A percentile compares a stretch with the other conserved stretches of the same genome.
Conservation (phyloP, 805 yeast genomes). For the Danielozyma ontarioensis region DNA sequence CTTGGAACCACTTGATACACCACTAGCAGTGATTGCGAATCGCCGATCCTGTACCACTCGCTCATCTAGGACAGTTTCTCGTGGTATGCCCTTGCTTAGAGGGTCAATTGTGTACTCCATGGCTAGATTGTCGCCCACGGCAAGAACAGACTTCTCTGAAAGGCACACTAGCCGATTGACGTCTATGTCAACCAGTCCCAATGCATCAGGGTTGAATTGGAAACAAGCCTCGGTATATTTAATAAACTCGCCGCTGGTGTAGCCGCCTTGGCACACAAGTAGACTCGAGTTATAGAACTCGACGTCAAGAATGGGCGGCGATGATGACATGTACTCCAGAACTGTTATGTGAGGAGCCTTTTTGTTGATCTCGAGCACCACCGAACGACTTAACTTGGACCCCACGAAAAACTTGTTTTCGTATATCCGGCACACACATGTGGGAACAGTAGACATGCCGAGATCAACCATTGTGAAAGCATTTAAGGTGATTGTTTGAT, state of each 20-base stretch:
- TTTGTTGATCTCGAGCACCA: conserved; percentile 21
- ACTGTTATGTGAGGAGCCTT: conserved; percentile 22
- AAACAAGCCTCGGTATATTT: no score
- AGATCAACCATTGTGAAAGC: conserved; percentile 17
- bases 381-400: conserved; percentile 26
- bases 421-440: conserved; percentile 19
- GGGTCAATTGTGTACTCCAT: no score
- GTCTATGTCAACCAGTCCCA: no score
- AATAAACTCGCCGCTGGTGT: conserved; percentile 29
- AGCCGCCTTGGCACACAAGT: conserved; percentile 29
- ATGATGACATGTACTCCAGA: conserved; percentile 12
- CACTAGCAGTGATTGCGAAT: no score
- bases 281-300: conserved; percentile 8
- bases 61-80: no score
- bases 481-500: conserved; percentile 3
- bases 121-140: no score
- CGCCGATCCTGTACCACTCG: no score
- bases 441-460: conserved; percentile 28
- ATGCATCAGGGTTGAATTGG: no score
- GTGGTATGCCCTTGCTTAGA: no score
- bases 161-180: no score
- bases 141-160: no score
- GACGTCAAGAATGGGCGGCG: conserved; percentile 30
- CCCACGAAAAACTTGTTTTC: conserved; percentile 24
- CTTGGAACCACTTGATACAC: no score